Evolutionary conservation across 2,329 filamentous ascomycete genomes (phyloP), one percentile per base, ranked within the genome.

Genomic region (Simplicillium aogashimaense): DNA sequence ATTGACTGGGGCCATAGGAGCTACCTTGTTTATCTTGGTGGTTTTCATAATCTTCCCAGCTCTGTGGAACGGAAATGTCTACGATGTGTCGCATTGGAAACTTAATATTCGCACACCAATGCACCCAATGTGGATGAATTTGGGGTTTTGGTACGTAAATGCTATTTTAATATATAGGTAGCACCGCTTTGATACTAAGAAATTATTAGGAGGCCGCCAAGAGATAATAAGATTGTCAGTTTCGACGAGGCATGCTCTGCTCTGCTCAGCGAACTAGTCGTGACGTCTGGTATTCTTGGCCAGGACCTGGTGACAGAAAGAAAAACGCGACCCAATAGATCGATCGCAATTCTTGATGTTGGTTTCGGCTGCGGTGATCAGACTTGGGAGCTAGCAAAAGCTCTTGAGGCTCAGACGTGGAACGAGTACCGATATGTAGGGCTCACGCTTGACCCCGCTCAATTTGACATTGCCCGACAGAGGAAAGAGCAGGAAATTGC

Each of bases 351-450:
- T 9, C 54, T 78, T 1, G 74, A 78, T 43, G 57, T 78, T 1
- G 74, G 75, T 3, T 72, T 76, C 44, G 74, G 75, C 9, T 79
- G 75, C 45, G 75, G 75, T 28, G 73, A 78, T 46, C 75, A 78
- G 51, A 72, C 66, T 0, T 51, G 70, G 15, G 64, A 69, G 41
- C 48, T 76, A 17, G 61, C 57, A 2, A 52, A 51, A 10, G 49
- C 57, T 17, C 44, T 55, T 4, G 38, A 47, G 14, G 32, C 47
- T 4, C 39, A 38, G 2, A 38, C 45, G 29, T 52, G 53, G 43
- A 38, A 42, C 18, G 41, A 48, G 11, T 61, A 69, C 41, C 57
- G 55, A 28, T 78, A 78, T 47, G 57, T 75, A 3, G 74, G 74
- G 0, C 65, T 78, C 29, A 77, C 72, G 0, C 51, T 74, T 4